Conservation (phyloP, 2,329 filamentous ascomycete genomes). For the Sphaerulina populicola region DNA sequence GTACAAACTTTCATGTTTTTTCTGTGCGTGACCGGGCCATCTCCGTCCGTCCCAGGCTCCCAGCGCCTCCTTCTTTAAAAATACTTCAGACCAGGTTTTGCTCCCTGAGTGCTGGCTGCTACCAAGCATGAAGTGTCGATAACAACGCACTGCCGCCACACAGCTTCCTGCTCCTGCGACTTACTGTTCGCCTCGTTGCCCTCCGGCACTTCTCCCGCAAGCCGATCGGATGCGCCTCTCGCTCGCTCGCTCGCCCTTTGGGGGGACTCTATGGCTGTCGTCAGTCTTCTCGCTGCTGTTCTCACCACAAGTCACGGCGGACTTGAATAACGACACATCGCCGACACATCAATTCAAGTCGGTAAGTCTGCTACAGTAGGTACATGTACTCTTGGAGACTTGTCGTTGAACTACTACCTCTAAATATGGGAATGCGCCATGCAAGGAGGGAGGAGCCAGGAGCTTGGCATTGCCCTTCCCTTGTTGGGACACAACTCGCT, state of each 20-base stretch:
- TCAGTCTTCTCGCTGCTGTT: neutral
- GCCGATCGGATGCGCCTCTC: neutral
- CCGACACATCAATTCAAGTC: slow-evolving; percentile 33
- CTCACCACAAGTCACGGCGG: slow-evolving; percentile 9
- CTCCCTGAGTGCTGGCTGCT: too few relatives aligned
- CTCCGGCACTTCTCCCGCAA: neutral
- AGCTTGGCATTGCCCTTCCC: neutral
- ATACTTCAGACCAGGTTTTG: too few relatives aligned
- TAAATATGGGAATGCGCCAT: neutral
- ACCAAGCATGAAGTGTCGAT: slow-evolving; percentile 7
- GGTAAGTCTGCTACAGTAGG: slow-evolving; percentile 24
- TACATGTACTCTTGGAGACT: neutral
- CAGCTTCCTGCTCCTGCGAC: neutral
- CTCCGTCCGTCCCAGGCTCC: neutral
- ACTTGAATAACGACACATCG: slow-evolving; percentile 31
- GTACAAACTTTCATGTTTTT: neutral
- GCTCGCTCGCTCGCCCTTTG: neutral
- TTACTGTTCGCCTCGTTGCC: neutral
- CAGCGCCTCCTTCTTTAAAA: too few relatives aligned
- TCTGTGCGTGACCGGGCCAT: neutral
- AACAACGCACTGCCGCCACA: neutral
- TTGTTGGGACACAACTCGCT: slow-evolving; percentile 3
- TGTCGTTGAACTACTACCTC: neutral
- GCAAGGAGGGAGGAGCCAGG: neutral
- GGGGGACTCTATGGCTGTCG: neutral